Evolutionary conservation across 129 eudicot genomes (phyloP), one percentile per base, ranked within the genome.

Genomic region (Artemisia argyi): DNA sequence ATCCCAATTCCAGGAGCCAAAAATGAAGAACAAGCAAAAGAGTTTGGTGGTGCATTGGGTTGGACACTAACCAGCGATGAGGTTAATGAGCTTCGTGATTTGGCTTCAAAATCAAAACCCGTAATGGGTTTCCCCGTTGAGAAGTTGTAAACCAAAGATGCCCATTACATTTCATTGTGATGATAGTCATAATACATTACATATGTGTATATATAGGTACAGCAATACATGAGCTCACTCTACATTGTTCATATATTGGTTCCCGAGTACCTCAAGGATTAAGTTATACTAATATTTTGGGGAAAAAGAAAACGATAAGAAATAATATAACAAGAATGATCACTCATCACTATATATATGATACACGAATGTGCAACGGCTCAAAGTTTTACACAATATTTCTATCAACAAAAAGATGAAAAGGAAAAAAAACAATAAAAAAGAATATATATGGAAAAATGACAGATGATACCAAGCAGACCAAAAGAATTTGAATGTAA

Each of bases 1-100:
- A 85, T 95, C 48, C 99, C 99, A 0, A 95, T 95, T 58, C 99
- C 99, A 0, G 99, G 99, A 49, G 99, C 99, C 71, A 91, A 87
- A 80, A 88, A 95, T 68, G 94, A 84, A 15, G 90, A 90, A 74
- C 99, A 90, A 71, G 97, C 97, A 2, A 58, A 78, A 66, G 99
- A 95, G 62, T 95, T 95, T 78, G 87, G 80, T 7, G 99, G 99
- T 15, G 96, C 97, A 30, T 74, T 95, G 4, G 97, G 97, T 12
- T 95, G 99, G 99, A 76, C 63, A 48, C 90, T 95, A 15, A 78
- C 69, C 49, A 62, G n/a, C 5, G 90, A 88, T 8, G 88, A 95
- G 68, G 80, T 86, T 30, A 83, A 75, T n/a, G 96, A 95, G 87
- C 91, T 95, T 68, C 96, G 96, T 19, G 84, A 88, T 15, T 66